A percentile compares a stretch with the other conserved stretches of the same genome.
Evolutionary conservation across 495 filamentous ascomycete genomes (phyloP).

Genomic region (Penicillium nucicola): DNA sequence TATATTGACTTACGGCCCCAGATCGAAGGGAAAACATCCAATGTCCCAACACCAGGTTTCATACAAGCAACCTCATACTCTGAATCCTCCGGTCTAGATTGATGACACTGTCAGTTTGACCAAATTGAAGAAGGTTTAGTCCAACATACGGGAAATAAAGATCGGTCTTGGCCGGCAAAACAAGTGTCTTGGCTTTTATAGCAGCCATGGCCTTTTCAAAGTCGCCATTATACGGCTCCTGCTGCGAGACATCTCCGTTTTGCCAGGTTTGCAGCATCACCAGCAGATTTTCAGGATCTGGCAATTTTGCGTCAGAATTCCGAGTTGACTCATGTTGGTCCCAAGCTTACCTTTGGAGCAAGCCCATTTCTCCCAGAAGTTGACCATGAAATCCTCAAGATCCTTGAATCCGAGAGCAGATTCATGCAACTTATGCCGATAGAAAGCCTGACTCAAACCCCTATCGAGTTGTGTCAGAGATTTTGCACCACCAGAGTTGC

Average conservation of each 20-base stretch:
- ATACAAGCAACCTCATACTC: constrained; percentile 65
- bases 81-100: constrained; percentile 59
- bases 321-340: background rate
- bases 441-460: constrained; percentile 71
- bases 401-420: constrained; percentile 55
- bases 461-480: constrained; percentile 17
- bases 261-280: constrained; percentile 75
- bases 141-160: constrained; percentile 66
- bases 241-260: constrained; percentile 59
- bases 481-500: background rate
- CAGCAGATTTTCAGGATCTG: constrained; percentile 65
- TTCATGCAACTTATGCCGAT: constrained; percentile 63
- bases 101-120: constrained; percentile 9
- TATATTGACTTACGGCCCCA: constrained; percentile 61
- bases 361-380: constrained; percentile 73
- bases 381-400: constrained; percentile 66
- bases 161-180: constrained; percentile 65
- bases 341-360: constrained; percentile 51
- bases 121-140: too few species aligned
- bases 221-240: constrained; percentile 62
- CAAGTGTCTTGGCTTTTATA: constrained; percentile 65
- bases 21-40: constrained; percentile 57
- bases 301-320: constrained; percentile 7
- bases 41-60: constrained; percentile 55
- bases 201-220: constrained; percentile 62